phyloP scores from a whole-genome alignment of 1,284 basidiomycete genomes.

The Trametes pubescens region DNA sequence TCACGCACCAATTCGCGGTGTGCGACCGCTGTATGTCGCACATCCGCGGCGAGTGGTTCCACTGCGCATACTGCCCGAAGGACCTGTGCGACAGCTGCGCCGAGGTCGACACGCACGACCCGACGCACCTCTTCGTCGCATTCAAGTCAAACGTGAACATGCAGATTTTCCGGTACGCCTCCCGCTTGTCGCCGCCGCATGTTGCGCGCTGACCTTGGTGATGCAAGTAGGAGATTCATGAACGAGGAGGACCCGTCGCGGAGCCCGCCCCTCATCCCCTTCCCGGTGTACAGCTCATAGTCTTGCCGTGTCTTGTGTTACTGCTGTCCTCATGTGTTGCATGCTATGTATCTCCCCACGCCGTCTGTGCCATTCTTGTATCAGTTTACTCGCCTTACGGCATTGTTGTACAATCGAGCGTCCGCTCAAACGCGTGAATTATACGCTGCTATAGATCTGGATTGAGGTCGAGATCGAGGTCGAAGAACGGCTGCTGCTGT shows the following conservation, averaged over 20 bases:
- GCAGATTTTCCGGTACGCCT: slow-evolving; percentile 36
- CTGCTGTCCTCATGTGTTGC: neutral
- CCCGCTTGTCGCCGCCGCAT: neutral
- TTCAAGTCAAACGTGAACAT: slow-evolving; percentile 69
- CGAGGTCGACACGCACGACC: slow-evolving; percentile 79
- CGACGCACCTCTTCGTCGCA: slow-evolving; percentile 83
- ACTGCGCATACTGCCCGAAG: slow-evolving; percentile 85
- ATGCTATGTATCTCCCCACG: slow-evolving; percentile 3
- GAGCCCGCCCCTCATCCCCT: slow-evolving; percentile 57
- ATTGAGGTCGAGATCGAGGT: slow-evolving; percentile 81
- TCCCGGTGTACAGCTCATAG: slow-evolving; percentile 37
- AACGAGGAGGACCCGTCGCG: slow-evolving; percentile 63
- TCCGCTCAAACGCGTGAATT: neutral
- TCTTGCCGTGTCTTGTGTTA: neutral
- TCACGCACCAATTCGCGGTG: slow-evolving; percentile 72
- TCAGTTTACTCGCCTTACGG: neutral
- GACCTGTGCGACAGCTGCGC: slow-evolving; percentile 87
- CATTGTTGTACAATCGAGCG: slow-evolving; percentile 12
- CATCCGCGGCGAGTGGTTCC: slow-evolving; percentile 86
- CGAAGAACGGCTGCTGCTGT: slow-evolving; percentile 66
- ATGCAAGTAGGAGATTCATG: slow-evolving; percentile 56
- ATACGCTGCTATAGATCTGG: slow-evolving; percentile 62
- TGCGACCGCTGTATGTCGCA: slow-evolving; percentile 80
- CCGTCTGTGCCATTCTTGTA: slow-evolving; percentile 6
- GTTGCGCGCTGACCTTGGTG: slow-evolving; percentile 17